A percentile compares a stretch with the other conserved stretches of the same genome.
Evolutionary conservation across 805 yeast genomes (phyloP).

Genomic region (Ogataea angusta): DNA sequence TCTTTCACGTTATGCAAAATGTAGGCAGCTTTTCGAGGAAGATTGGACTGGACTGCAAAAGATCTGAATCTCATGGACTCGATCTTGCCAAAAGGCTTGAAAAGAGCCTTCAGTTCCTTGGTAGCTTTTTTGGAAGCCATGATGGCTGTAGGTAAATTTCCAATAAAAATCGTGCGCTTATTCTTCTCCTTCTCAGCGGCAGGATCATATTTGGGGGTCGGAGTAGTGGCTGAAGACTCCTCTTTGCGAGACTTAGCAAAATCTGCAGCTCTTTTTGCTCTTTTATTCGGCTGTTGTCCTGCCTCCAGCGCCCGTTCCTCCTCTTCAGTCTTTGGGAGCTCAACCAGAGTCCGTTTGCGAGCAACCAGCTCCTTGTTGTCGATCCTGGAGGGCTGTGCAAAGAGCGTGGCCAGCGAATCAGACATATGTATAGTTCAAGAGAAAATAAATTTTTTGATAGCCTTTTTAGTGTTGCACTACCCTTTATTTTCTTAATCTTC

Average conservation of each 20-base stretch:
- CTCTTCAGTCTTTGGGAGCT: conserved; percentile 20
- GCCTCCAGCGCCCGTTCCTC: conserved; percentile 15
- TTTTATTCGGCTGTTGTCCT: conserved; percentile 22
- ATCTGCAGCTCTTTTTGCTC: conserved; percentile 20
- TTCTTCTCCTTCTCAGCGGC: conserved; percentile 73
- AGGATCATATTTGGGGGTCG: conserved; percentile 50
- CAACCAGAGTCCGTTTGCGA: conserved; percentile 25
- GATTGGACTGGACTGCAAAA: conserved; percentile 78
- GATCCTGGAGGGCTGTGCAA: conserved; percentile 44
- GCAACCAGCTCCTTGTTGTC: conserved; percentile 32
- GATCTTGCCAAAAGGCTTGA: conserved; percentile 50
- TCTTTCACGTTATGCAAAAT: conserved; percentile 74
- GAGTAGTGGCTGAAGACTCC: conserved; percentile 7
- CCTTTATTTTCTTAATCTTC: conserved; percentile 2
- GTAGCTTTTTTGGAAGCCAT: conserved; percentile 59
- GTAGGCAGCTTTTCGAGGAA: conserved; percentile 91
- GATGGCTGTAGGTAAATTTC: conserved; percentile 69
- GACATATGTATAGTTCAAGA: not conserved
- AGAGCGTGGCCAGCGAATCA: conserved; percentile 27
- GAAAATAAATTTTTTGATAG: conserved; percentile 9
- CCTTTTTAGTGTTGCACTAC: conserved; percentile 8
- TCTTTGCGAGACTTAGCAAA: conserved; percentile 9
- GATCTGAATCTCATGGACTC: conserved; percentile 88
- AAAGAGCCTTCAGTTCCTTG: conserved; percentile 64
- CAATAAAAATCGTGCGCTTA: conserved; percentile 81